Base-by-base conservation (phyloP, 148 eudicot genomes). In the Amaranthus palmeri region DNA sequence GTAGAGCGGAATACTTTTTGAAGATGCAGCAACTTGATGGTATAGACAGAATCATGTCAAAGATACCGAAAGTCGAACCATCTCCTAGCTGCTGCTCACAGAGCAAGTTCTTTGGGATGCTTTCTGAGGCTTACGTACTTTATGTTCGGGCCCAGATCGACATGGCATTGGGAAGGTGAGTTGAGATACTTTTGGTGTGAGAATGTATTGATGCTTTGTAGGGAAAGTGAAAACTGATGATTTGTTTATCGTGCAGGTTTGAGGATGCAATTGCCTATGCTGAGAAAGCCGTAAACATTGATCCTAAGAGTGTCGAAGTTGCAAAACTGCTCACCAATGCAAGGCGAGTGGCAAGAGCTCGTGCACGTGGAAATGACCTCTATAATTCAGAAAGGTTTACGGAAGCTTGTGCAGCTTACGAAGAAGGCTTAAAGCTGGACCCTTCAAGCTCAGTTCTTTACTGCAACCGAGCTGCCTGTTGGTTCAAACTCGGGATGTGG, bases 381-480 rank as follows among this genome's bases (percentile, higher is more conserved):
- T 91, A 85, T 70, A 89, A 85, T 72, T 80, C 90, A 2, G 97
- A 88, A 78, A 89, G 97, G 78, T 85, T 69, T 72, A 91, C 97
- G 43, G 98, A 95, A 85, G 98, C 98, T 52, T 84, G 88, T 71
- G 72, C 90, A 53, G 97, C 98, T 53, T 95, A 95, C 74, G 91
- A 84, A 25, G 98, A 95, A 82, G 98, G 98, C 76, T 85, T 95
- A 47, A 86, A 73, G 65, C 76, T 83, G 40, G 93, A 95, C 75
- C 88, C 97, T 53, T 84, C 85, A 61, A 91, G 83, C 76, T 80
- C 98, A 3, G 88, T 95, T 78, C 90, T 95, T 17, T 89, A 86
- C 70, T 88, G 97, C 83, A 95, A 95, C 63, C 78, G 97, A 80
- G 98, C 98, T 69, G 98, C 98, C 74, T 95, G 97, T 79, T 91